phyloP scores from a whole-genome alignment of 208 protist genomes.

The Wallacemonas collosoma region DNA sequence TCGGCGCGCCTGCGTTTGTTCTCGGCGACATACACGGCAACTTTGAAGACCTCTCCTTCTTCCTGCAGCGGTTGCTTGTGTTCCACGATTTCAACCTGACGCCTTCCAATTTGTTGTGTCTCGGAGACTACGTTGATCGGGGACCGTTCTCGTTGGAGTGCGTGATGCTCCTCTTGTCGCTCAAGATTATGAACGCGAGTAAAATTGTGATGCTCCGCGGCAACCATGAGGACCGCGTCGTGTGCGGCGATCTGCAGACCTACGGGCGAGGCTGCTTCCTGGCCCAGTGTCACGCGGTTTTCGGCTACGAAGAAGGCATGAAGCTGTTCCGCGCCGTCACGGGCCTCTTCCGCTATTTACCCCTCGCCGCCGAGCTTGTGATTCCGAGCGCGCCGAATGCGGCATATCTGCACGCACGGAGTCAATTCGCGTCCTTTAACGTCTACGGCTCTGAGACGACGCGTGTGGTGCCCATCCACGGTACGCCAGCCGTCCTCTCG shows the following conservation, averaged over 20 bases:
- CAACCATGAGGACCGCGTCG: slow-evolving; percentile 86
- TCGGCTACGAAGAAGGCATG: slow-evolving; percentile 56
- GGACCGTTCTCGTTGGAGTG: slow-evolving; percentile 67
- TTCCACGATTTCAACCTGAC: slow-evolving; percentile 73
- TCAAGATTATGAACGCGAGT: slow-evolving; percentile 71
- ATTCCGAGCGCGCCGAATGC: slow-evolving; percentile 50
- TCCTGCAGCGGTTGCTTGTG: slow-evolving; percentile 50
- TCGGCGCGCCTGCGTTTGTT: slow-evolving; percentile 61
- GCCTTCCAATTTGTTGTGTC: slow-evolving; percentile 54
- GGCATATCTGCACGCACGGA: slow-evolving; percentile 28
- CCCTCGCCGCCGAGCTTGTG: slow-evolving; percentile 64
- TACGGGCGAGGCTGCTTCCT: slow-evolving; percentile 73
- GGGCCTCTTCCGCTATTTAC: slow-evolving; percentile 70
- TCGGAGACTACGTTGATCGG: slow-evolving; percentile 86
- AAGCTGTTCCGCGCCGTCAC: slow-evolving; percentile 64
- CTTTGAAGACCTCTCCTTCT: slow-evolving; percentile 76
- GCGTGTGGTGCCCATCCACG: slow-evolving; percentile 9
- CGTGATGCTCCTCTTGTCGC: slow-evolving; percentile 71
- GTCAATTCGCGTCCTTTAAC: slow-evolving; percentile 26
- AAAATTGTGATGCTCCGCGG: slow-evolving; percentile 83
- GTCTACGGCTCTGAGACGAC: slow-evolving; percentile 28
- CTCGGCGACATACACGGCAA: slow-evolving; percentile 89
- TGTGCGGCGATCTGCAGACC: slow-evolving; percentile 68
- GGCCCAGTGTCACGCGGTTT: slow-evolving; percentile 62
- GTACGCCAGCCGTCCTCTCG: slow-evolving; percentile 6